Base-by-base conservation (phyloP, 495 filamentous ascomycete genomes). In the Neurospora tetraspora region DNA sequence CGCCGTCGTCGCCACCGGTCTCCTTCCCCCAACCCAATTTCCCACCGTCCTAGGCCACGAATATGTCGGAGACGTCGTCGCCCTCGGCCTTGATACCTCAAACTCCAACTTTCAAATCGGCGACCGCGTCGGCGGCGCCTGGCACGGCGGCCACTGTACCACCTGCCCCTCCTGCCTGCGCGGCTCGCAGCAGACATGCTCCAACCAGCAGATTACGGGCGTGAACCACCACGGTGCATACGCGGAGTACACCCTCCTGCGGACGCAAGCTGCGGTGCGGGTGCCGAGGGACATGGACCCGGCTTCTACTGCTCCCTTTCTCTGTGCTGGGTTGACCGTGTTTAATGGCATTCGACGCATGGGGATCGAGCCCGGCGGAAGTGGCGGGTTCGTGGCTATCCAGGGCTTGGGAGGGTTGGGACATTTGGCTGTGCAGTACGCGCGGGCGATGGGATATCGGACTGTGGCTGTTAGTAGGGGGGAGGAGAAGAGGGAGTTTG, bases 311-410 rank as follows among this genome's bases (percentile, higher is more conserved):
- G 90, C 89, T 0, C 90, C 90, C 0, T 84, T 92, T 12, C 85
- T 92, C 10, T 92, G 90, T 78, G 89, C 90, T 1, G 90, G 90
- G 42, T 85, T 91, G 39, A 91, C 89, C 12, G 88, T 89, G 36
- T 92, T 91, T 85, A 92, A 91, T 80, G 84, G 84, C 5, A 89
- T 92, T 70, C 85, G 90, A 37, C 85, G 87, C 71, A 84, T 89
- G 83, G 81, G 85, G 23, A 82, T 91, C 47, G 78, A 83, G n/a
- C 81, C 85, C 0, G 90, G 89, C 0, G 90, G 89, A 18, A 85
- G 83, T 59, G 47, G 83, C 27, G 47, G 47, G 1, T 78, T 84
- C 5, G 89, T 92, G 12, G 89, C 87, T 20, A 75, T 91, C 10
- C 88, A 90, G 78, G 89, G 89, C 0, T 82, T 91, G 18, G 89